A percentile compares a stretch with the other conserved stretches of the same genome.
phyloP scores from a whole-genome alignment of 75 land plant species.

The Ceratopteris richardii region DNA sequence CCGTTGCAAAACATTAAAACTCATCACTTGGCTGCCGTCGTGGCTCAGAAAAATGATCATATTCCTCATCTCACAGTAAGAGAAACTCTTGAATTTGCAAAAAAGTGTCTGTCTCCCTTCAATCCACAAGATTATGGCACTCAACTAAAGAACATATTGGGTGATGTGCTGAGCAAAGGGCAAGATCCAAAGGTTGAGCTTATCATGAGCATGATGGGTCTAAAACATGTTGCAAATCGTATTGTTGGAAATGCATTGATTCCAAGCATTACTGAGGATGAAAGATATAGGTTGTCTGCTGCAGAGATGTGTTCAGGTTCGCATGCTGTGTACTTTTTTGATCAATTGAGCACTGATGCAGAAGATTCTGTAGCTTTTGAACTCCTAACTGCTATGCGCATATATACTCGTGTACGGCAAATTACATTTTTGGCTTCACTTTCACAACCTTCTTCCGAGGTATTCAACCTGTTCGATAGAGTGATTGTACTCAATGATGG shows the following conservation, averaged over 20 bases:
- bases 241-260: constrained; percentile 13
- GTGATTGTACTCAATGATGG: constrained; percentile 35
- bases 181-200: constrained; percentile 16
- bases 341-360: constrained; percentile 1
- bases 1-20: constrained; percentile 8
- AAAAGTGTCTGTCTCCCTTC: constrained; percentile 23
- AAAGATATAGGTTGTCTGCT: constrained; percentile 6
- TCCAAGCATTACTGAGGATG: constrained; percentile 4
- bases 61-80: constrained; percentile 31
- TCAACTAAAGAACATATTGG: not conserved
- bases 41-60: constrained; percentile 8
- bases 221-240: constrained; percentile 11
- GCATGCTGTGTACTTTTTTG: constrained; percentile 8
- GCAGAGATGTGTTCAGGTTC: constrained; percentile 9
- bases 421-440: constrained; percentile 33
- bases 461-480: constrained; percentile 36
- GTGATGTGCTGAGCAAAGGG: not conserved
- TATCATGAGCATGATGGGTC: constrained; percentile 18
- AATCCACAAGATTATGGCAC: not conserved
- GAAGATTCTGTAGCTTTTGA: constrained; percentile 5
- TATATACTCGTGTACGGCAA: constrained; percentile 21
- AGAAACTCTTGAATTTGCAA: constrained; percentile 37
- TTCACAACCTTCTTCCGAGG: constrained; percentile 40
- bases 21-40: constrained; percentile 19
- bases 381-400: constrained; percentile 14